Base-by-base conservation (phyloP, 2,329 filamentous ascomycete genomes). In the Colletotrichum sp. region DNA sequence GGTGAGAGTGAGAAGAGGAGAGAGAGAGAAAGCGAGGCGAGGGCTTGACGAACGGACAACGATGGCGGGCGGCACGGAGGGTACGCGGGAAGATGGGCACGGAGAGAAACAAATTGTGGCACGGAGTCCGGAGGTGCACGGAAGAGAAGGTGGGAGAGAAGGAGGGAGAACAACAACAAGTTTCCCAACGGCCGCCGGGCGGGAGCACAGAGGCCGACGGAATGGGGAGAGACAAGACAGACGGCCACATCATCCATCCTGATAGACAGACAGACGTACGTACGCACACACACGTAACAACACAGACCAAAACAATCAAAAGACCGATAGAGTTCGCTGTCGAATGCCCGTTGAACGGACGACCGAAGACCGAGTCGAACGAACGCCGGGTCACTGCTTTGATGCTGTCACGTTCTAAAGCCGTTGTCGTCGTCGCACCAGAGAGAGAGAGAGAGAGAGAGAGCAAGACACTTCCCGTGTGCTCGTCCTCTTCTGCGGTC, bases 341-440 rank as follows among this genome's bases (percentile, higher is more conserved):
- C 8, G 18, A 21, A 75, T 75, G 73, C 73, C 73, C 73, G 73
- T 75, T 72, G 73, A 75, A 68, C 36, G 73, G 73, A 75, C 73
- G 73, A 75, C 73, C 73, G 73, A 72, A 59, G 57, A 57, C 63
- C 55, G 63, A 75, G 63, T 52, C n/a, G 30, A 44, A 44, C 68
- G 62, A 65, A 66, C 62, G 68, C 62, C 18, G 30, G 49, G 34
- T 49, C 68, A n/a, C 21, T 44, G 62, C 69, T 72, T 34, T 68
- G 69, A 68, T 57, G 73, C 69, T 70, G 32, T 69, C 55, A 36
- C 15, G 39, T 44, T 4, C n/a, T 24, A 34, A 16, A 21, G 44
- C 28, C 39, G 18, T 44, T 44, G 39, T 44, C 39, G 39, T 44
- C 39, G 39, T 44, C 18, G 39, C 18, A n/a, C 39, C 39, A 44